These are phyloP conservation scores for Marchantia polymorpha DNA, from an alignment of 225 moss, liverwort and hornwort species.

Conservation along the genomic window DNA sequence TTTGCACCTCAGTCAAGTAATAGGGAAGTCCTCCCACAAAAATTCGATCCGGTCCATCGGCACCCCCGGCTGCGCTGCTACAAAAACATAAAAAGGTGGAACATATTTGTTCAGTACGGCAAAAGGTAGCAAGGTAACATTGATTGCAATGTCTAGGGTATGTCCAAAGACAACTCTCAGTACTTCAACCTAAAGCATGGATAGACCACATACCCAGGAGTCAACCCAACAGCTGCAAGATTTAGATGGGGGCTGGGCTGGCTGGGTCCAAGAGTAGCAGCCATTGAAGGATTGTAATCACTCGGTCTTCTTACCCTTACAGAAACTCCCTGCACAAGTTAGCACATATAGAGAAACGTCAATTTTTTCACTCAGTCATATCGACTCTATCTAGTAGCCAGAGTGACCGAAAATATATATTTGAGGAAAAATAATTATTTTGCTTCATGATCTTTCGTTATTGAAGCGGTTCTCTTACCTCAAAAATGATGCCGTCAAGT, in stretches of 20 bases:
- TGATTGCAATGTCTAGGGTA: neutral
- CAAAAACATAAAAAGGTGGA: constrained; percentile 2
- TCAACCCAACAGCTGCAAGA: constrained; percentile 89
- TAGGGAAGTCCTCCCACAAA: constrained; percentile 94
- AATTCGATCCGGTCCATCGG: constrained; percentile 90
- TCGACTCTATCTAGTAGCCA: neutral
- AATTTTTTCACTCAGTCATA: neutral
- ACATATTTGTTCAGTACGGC: constrained; percentile 23
- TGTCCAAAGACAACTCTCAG: neutral
- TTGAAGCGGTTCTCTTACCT: constrained; percentile 48
- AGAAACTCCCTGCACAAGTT: constrained; percentile 76
- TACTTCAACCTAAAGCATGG: neutral
- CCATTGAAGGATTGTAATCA: constrained; percentile 99
- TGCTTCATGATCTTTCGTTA: neutral
- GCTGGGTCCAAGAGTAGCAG: constrained; percentile 97
- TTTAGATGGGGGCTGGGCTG: constrained; percentile 96
- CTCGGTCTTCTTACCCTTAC: constrained; percentile 98
- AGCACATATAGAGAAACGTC: neutral
- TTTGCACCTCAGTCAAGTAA: constrained; percentile 91
- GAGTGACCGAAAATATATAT: neutral
- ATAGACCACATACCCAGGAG: constrained; percentile 66
- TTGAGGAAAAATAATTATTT: neutral
- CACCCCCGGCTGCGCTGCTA: constrained; percentile 81
- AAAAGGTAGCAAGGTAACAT: neutral
- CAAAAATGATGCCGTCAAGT: constrained; percentile 95